Percentiles rank a stretch among this genome's conserved stretches.
phyloP scores from a whole-genome alignment of 306 rosid genomes.

The Begonia fuchsioides region DNA sequence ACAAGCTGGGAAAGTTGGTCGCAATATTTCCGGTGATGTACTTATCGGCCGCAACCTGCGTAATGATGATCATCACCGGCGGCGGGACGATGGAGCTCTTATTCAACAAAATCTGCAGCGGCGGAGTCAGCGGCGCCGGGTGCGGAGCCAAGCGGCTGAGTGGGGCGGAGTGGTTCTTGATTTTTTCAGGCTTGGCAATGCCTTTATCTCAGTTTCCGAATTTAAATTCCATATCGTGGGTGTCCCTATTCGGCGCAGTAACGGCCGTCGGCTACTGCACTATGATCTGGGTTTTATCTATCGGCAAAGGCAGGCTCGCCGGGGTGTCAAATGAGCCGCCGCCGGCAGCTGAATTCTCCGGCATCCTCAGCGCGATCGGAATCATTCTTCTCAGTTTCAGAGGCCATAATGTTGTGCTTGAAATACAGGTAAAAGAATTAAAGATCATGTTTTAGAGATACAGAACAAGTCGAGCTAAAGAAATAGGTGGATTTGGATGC shows the following conservation, averaged over 20 bases:
- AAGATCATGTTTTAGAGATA: neutral
- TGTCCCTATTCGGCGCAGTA: conserved; percentile 38
- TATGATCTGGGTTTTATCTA: conserved; percentile 37
- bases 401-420: conserved; percentile 69
- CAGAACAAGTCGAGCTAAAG: too few relatives aligned
- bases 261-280: conserved; percentile 22
- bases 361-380: conserved; percentile 35
- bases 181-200: conserved; percentile 36
- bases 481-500: conserved; percentile 4
- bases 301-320: conserved; percentile 22
- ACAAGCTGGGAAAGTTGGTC: conserved; percentile 43
- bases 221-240: conserved; percentile 33
- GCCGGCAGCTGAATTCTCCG: conserved; percentile 5
- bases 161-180: conserved; percentile 34
- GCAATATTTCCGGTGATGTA: conserved; percentile 56
- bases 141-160: conserved; percentile 19
- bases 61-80: conserved; percentile 55
- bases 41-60: conserved; percentile 71
- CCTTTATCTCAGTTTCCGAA: conserved; percentile 45
- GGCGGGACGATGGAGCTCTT: conserved; percentile 40
- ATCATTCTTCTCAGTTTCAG: conserved; percentile 32
- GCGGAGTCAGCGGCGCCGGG: neutral
- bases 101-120: conserved; percentile 19
- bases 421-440: conserved; percentile 43
- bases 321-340: conserved; percentile 17